Evolutionary conservation across 768 basidiomycete species (phyloP), one percentile per base, ranked within the genome.

Genomic region (Mycena floridula): DNA sequence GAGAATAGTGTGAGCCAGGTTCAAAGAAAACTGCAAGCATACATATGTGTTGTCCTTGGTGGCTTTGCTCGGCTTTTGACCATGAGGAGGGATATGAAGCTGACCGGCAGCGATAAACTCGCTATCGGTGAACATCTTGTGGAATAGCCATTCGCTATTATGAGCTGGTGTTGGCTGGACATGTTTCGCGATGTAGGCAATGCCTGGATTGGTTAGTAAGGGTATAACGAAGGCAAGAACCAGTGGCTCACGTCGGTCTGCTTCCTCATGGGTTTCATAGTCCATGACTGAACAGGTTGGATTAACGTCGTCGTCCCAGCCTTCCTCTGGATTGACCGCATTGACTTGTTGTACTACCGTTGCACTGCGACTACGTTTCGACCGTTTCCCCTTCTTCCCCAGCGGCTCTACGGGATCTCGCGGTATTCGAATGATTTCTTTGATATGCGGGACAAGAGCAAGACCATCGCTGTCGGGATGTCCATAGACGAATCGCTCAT

Each of bases 31-130:
- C 13, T 11, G 15, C 22, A 39, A 15, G 72, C 88, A 52, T 50
- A 92, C 90, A 59, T 89, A 94, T 21, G 89, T 89, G 53, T 98
- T 99, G 56, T 98, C 96, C 58, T 88, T 93, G 1, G 92, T 81
- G 20, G 78, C 76, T 60, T 98, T 98, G 47, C 77, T 81, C 12
- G 88, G 87, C 63, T 99, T 99, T 48, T 77, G 70, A n/a, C 78
- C 77, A 6, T 76, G 69, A 1, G 86, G 79, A 4, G 91, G 91
- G 30, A 98, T 85, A 43, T 76, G 70, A 37, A 98, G 71, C 50
- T 92, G 80, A 0, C 96, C 96, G 24, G 90, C 85, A 1, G 93
- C 95, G 48, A 97, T 81, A 59, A 89, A 97, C 37, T 89, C 81
- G 37, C 81, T 88, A 50, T 98, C 95, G 22, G 85, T 82, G 55